These are phyloP conservation scores for Colletotrichum sp. DNA, from an alignment of 2,329 filamentous ascomycete species.

Conservation along the genomic window DNA sequence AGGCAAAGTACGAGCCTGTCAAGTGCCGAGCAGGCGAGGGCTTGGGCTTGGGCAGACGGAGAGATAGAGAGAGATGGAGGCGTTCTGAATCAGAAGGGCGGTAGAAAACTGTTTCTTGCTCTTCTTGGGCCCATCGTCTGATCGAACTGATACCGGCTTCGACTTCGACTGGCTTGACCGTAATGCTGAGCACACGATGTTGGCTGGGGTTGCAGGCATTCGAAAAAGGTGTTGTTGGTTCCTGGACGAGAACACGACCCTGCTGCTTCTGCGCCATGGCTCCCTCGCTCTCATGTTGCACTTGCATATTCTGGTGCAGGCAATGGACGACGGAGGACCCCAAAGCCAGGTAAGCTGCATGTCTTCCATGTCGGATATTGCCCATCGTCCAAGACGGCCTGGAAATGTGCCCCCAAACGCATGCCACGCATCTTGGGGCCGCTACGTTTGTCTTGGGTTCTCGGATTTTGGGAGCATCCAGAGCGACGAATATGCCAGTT, in stretches of 20 bases:
- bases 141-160: background rate
- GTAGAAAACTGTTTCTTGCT: background rate
- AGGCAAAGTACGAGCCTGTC: background rate
- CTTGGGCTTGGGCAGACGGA: background rate
- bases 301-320: constrained; percentile 1
- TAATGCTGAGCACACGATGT: background rate
- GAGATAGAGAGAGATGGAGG: background rate
- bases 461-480: background rate
- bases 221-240: background rate
- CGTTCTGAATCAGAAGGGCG: background rate
- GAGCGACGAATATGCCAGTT: background rate
- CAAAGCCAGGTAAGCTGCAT: background rate
- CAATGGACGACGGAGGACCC: background rate
- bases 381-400: background rate
- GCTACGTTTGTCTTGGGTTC: background rate
- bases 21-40: background rate
- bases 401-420: background rate
- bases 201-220: background rate
- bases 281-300: background rate
- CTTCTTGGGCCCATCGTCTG: background rate
- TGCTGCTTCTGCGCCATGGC: background rate
- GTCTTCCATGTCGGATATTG: background rate
- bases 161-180: background rate
- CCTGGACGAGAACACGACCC: background rate
- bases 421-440: background rate